Evolutionary conservation across 192 early-diverging fungal genomes (phyloP).

Genomic region (Gaertneriomyces semiglobifer): DNA sequence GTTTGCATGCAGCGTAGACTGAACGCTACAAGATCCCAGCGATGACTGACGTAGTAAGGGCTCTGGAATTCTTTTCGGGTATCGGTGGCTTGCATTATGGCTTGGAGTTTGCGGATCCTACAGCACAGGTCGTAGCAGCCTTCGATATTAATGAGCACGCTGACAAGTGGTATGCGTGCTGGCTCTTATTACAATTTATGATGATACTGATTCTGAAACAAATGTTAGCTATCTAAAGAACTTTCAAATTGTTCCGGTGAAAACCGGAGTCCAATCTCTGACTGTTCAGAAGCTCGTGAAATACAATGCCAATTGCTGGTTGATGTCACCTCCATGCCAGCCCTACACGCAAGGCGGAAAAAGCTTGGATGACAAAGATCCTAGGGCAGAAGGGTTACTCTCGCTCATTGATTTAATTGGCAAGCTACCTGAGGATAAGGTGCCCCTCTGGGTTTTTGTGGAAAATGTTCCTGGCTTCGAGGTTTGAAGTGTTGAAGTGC

Average conservation of each 20-base stretch:
- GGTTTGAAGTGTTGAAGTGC: neutral
- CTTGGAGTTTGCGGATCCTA: constrained; percentile 58
- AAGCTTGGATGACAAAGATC: constrained; percentile 58
- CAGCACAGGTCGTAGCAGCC: constrained; percentile 68
- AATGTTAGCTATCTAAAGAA: constrained; percentile 35
- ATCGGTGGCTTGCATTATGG: constrained; percentile 70
- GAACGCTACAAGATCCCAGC: constrained; percentile 17
- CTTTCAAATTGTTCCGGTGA: constrained; percentile 37
- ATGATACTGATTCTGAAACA: neutral
- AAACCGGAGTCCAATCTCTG: constrained; percentile 53
- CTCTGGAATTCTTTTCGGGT: constrained; percentile 69
- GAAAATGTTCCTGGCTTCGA: constrained; percentile 64
- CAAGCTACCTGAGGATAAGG: constrained; percentile 8
- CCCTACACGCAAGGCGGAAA: constrained; percentile 65
- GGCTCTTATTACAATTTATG: neutral
- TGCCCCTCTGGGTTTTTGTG: constrained; percentile 48
- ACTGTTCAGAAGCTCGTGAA: constrained; percentile 48
- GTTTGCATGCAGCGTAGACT: too few relatives aligned
- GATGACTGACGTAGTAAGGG: constrained; percentile 10
- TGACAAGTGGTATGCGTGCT: constrained; percentile 46
- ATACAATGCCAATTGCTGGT: constrained; percentile 76
- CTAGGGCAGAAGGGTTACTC: constrained; percentile 40
- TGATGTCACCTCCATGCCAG: constrained; percentile 92
- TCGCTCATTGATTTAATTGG: constrained; percentile 44
- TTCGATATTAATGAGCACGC: constrained; percentile 95